phyloP scores from a whole-genome alignment of 768 basidiomycete species.

The Boletus patriciae region DNA sequence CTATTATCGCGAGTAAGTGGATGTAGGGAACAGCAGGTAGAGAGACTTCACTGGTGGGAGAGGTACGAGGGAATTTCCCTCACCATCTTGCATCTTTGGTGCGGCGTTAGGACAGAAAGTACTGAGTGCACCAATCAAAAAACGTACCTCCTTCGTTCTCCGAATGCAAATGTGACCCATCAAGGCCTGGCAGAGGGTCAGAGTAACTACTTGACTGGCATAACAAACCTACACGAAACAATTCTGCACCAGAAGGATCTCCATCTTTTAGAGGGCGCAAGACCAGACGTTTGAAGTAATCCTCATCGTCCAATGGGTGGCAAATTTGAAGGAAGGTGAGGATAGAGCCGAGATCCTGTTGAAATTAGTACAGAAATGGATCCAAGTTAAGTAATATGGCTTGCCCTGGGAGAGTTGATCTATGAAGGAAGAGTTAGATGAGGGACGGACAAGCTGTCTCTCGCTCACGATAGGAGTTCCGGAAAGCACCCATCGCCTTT shows the following conservation, averaged over 20 bases:
- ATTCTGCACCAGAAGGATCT: conserved; percentile 61
- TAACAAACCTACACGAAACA: conserved; percentile 56
- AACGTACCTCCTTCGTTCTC: conserved; percentile 72
- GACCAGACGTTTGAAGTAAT: conserved; percentile 78
- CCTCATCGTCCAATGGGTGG: conserved; percentile 76
- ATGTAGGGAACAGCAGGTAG: neutral
- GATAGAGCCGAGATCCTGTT: conserved; percentile 84
- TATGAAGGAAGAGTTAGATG: conserved; percentile 24
- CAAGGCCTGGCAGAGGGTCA: conserved; percentile 49
- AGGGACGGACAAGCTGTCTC: neutral
- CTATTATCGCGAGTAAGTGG: conserved; percentile 34
- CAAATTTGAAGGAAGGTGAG: conserved; percentile 86
- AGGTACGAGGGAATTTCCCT: conserved; percentile 70
- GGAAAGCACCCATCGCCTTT: conserved; percentile 77
- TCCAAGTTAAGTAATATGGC: neutral
- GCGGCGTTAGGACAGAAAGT: conserved; percentile 18
- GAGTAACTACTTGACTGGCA: neutral
- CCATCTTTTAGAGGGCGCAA: conserved; percentile 76
- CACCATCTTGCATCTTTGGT: conserved; percentile 75
- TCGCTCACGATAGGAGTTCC: conserved; percentile 86
- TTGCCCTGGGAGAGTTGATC: conserved; percentile 78
- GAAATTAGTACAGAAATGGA: neutral
- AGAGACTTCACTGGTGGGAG: conserved; percentile 60
- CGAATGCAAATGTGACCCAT: conserved; percentile 81
- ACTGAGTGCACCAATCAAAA: neutral